phyloP scores from a whole-genome alignment of 2,329 filamentous ascomycete genomes.

The Colletotrichum trifolii region DNA sequence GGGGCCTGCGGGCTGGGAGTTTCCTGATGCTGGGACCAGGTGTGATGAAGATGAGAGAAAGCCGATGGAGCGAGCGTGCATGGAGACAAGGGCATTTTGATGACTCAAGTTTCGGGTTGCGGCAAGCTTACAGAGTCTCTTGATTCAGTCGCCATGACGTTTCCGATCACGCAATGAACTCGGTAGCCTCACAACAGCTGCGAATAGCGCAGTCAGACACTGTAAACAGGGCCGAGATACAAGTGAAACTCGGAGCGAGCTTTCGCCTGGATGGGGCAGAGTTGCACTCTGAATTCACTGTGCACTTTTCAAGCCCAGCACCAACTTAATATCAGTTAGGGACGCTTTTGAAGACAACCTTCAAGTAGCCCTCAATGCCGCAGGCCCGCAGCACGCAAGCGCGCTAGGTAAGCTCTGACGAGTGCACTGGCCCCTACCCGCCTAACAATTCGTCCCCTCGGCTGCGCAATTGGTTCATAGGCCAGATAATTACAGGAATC shows the following conservation, averaged over 20 bases:
- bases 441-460: background rate
- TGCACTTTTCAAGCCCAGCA: too few relatives aligned
- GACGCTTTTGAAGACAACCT: too few relatives aligned
- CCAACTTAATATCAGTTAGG: too few relatives aligned
- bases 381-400: background rate
- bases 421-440: background rate
- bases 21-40: slow-evolving; percentile 3
- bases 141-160: slow-evolving; percentile 17
- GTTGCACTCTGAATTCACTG: too few relatives aligned
- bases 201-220: background rate
- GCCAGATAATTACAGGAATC: background rate
- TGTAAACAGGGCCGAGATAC: background rate
- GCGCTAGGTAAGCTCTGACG: background rate
- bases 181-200: background rate
- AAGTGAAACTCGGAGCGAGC: too few relatives aligned
- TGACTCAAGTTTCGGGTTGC: background rate
- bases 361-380: too few relatives aligned
- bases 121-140: slow-evolving; percentile 7
- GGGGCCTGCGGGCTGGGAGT: slow-evolving; percentile 3
- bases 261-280: too few relatives aligned
- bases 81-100: slow-evolving; percentile 4
- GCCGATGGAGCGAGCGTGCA: background rate
- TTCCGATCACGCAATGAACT: too few relatives aligned
- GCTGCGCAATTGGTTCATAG: background rate
- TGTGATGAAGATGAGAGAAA: slow-evolving; percentile 17